phyloP scores from a whole-genome alignment of 805 yeast genomes.

The Kluyveromyces nonfermentans region DNA sequence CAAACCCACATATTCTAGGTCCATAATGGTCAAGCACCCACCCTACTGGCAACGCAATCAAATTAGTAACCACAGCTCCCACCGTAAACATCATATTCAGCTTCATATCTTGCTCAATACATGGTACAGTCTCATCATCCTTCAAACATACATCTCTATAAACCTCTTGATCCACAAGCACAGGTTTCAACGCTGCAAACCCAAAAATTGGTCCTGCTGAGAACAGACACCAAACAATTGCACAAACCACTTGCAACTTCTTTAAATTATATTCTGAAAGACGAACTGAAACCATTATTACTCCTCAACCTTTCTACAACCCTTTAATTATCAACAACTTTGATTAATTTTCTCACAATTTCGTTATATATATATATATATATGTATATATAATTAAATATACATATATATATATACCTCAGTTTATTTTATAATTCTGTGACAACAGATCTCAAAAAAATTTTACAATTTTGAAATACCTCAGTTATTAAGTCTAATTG shows the following conservation, averaged over 20 bases:
- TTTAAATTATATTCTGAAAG: background rate
- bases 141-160: constrained; percentile 52
- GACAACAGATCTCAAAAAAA: no score
- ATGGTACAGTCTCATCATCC: constrained; percentile 26
- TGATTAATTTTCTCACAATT: no score
- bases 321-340: no score
- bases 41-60: constrained; percentile 77
- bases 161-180: constrained; percentile 67
- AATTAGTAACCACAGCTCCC: constrained; percentile 81
- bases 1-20: constrained; percentile 66
- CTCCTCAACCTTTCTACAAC: no score
- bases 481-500: no score
- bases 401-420: no score
- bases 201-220: constrained; percentile 95
- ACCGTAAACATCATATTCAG: constrained; percentile 75
- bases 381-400: no score
- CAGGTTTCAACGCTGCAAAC: constrained; percentile 88
- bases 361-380: no score
- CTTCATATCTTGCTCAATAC: constrained; percentile 73
- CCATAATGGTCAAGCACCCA: constrained; percentile 69
- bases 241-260: constrained; percentile 52
- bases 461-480: no score
- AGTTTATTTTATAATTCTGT: no score
- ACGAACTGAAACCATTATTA: background rate
- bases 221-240: constrained; percentile 76